These are phyloP conservation scores for Penicillium verhagenii DNA, from an alignment of 495 filamentous ascomycete genomes.

Conservation along the genomic window DNA sequence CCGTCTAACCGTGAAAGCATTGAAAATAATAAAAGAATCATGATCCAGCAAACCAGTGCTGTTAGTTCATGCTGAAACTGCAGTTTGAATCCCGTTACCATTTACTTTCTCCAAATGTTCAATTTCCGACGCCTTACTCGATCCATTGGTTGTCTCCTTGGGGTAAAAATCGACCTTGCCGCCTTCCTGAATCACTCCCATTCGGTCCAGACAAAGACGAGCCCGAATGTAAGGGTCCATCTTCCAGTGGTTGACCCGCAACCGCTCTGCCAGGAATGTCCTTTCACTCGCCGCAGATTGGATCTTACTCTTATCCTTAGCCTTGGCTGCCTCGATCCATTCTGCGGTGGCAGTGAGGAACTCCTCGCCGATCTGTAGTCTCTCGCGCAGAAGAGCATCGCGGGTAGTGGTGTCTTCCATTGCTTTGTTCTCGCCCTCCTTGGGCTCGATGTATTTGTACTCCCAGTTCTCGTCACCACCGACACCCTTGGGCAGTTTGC, in stretches of 20 bases:
- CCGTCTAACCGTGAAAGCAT: constrained; percentile 3
- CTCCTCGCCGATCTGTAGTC: constrained; percentile 59
- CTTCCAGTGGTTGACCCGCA: constrained; percentile 79
- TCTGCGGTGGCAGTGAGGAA: constrained; percentile 66
- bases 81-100: background rate
- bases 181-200: constrained; percentile 59
- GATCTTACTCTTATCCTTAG: constrained; percentile 35
- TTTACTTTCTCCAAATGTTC: constrained; percentile 29
- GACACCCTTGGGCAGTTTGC: constrained; percentile 70
- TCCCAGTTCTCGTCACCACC: constrained; percentile 80
- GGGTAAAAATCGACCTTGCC: constrained; percentile 68
- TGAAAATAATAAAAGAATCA: background rate
- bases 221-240: constrained; percentile 76
- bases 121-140: constrained; percentile 27
- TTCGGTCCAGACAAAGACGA: constrained; percentile 67
- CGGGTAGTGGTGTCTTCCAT: constrained; percentile 65
- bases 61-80: background rate
- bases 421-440: constrained; percentile 63
- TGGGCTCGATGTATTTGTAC: constrained; percentile 78
- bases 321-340: constrained; percentile 56
- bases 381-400: constrained; percentile 56
- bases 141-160: constrained; percentile 11
- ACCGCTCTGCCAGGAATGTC: constrained; percentile 56
- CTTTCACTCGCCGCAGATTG: constrained; percentile 53
- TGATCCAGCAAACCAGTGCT: background rate